A percentile compares a stretch with the other conserved stretches of the same genome.
These are phyloP conservation scores for Theileria parva DNA, from an alignment of 169 alveolate genomes.

Conservation along the genomic window DNA sequence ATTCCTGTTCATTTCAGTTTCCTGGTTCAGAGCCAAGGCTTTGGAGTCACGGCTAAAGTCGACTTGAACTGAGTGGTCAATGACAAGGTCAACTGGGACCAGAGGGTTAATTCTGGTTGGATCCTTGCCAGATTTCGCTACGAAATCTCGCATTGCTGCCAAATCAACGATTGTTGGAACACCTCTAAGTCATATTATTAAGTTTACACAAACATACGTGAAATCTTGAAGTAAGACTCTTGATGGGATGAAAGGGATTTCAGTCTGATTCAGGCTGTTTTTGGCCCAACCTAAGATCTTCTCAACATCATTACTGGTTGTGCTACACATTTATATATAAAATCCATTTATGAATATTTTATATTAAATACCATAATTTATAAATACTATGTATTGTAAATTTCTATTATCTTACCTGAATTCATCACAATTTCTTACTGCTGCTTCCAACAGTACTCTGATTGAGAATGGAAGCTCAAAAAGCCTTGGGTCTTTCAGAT, in stretches of 20 bases:
- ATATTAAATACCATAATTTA: background rate
- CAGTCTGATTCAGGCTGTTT: slow-evolving; percentile 76
- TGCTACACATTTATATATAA: slow-evolving; percentile 64
- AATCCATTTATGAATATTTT: background rate
- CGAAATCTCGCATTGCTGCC: slow-evolving; percentile 97
- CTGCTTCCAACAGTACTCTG: slow-evolving; percentile 90
- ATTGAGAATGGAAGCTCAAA: slow-evolving; percentile 88
- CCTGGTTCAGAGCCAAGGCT: slow-evolving; percentile 89
- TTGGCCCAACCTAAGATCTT: slow-evolving; percentile 89
- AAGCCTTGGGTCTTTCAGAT: slow-evolving; percentile 71
- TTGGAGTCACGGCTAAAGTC: slow-evolving; percentile 88
- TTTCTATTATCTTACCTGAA: slow-evolving; percentile 24
- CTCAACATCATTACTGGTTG: slow-evolving; percentile 88
- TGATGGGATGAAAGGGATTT: slow-evolving; percentile 96
- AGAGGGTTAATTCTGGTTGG: slow-evolving; percentile 91
- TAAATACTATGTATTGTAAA: background rate
- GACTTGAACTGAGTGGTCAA: slow-evolving; percentile 95
- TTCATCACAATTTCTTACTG: slow-evolving; percentile 93
- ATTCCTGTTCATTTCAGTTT: slow-evolving; percentile 89
- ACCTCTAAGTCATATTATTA: slow-evolving; percentile 68
- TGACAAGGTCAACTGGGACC: slow-evolving; percentile 93
- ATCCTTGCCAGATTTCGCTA: slow-evolving; percentile 86
- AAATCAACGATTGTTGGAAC: slow-evolving; percentile 95
- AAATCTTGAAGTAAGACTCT: slow-evolving; percentile 94
- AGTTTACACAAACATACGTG: slow-evolving; percentile 70